phyloP scores from a whole-genome alignment of 208 protist genomes.

The Trypanosoma brucei region DNA sequence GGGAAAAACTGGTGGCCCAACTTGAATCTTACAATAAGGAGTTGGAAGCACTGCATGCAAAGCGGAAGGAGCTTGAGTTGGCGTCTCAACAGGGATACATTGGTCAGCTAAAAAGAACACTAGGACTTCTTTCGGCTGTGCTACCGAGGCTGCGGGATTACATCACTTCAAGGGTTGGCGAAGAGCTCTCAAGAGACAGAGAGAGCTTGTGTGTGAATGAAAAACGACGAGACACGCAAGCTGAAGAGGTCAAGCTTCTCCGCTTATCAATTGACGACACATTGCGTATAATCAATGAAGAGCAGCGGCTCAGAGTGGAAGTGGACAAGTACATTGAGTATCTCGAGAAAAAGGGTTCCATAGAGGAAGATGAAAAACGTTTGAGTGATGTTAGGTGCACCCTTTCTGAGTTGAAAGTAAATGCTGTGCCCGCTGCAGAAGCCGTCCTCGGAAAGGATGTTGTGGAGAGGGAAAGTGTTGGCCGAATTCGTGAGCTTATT shows the following conservation, averaged over 20 bases:
- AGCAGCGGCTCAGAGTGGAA: conserved; percentile 32
- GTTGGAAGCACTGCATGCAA: conserved; percentile 15
- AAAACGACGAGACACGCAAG: background rate
- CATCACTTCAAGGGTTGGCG: conserved; percentile 16
- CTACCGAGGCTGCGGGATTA: conserved; percentile 40
- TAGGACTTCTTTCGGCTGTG: conserved; percentile 1
- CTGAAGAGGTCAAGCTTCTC: conserved; percentile 28
- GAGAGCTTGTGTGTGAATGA: conserved; percentile 19
- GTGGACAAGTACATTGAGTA: conserved; percentile 40
- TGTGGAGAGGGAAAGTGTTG: conserved; percentile 35
- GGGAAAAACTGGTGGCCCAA: background rate
- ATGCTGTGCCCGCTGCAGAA: conserved; percentile 32
- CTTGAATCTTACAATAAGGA: conserved; percentile 5
- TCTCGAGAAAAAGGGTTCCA: conserved; percentile 29
- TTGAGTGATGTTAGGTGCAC: conserved; percentile 32
- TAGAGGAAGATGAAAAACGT: conserved; percentile 45
- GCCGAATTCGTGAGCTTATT: conserved; percentile 62
- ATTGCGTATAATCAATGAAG: conserved; percentile 35
- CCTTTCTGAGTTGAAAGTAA: conserved; percentile 42
- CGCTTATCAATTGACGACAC: conserved; percentile 28
- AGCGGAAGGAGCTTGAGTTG: conserved; percentile 11
- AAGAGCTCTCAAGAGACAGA: conserved; percentile 26
- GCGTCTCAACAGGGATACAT: conserved; percentile 1
- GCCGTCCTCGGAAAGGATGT: conserved; percentile 48
- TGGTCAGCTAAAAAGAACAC: conserved; percentile 11